Percentiles rank a stretch among this genome's conserved stretches.
Conservation (phyloP, 768 basidiomycete genomes). For the Baorangia bicolor region DNA sequence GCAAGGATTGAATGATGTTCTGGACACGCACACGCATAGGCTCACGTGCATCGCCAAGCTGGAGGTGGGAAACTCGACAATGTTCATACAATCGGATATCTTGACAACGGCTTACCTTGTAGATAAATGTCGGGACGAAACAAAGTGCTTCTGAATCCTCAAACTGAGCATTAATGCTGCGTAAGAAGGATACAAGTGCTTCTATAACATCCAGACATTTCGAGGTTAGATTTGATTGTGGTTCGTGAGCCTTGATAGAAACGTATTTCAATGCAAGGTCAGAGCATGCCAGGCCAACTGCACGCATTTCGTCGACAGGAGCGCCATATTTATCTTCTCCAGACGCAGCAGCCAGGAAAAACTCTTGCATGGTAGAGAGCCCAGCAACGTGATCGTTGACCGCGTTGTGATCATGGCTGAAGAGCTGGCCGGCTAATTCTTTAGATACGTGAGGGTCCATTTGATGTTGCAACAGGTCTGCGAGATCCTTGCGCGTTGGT, state of each 20-base stretch:
- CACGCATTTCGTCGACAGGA: conserved; percentile 49
- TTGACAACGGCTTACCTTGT: conserved; percentile 59
- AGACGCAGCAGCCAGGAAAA: conserved; percentile 59
- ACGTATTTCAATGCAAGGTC: conserved; percentile 93
- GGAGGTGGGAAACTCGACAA: conserved; percentile 1
- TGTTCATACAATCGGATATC: neutral
- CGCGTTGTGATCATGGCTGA: conserved; percentile 94
- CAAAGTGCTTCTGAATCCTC: conserved; percentile 84
- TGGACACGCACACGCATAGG: conserved; percentile 76
- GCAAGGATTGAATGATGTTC: conserved; percentile 79
- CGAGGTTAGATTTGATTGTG: conserved; percentile 84
- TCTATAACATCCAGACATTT: conserved; percentile 89
- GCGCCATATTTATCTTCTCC: conserved; percentile 54
- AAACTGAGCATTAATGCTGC: conserved; percentile 70
- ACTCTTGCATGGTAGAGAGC: conserved; percentile 69
- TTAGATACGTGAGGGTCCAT: conserved; percentile 85
- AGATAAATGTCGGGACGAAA: conserved; percentile 85
- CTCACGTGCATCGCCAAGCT: conserved; percentile 94
- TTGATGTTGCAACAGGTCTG: conserved; percentile 82
- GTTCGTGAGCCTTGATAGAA: conserved; percentile 85
- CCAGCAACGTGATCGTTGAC: conserved; percentile 91
- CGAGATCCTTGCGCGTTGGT: conserved; percentile 80
- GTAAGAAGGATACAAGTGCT: conserved; percentile 72
- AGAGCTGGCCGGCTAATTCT: conserved; percentile 73
- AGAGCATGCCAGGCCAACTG: conserved; percentile 77